Base-by-base conservation (phyloP, 345 rosid genomes). In the Theobroma cacao region DNA sequence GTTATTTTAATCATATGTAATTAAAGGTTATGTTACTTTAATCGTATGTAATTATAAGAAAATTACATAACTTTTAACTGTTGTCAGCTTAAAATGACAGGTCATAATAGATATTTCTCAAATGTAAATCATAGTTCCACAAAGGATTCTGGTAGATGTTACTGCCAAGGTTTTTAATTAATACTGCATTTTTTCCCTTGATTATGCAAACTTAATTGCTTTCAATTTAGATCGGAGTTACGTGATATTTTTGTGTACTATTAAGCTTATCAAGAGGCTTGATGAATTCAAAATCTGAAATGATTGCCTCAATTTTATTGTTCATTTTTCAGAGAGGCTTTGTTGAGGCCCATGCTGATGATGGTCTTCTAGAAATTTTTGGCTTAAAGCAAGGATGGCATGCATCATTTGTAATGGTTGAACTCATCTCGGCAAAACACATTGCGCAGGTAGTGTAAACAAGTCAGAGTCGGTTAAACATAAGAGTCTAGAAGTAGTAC, bases 371-470 rank as follows among this genome's bases (percentile, higher is more conserved):
- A 43, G 98, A 96, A 85, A 94, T 96, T 69, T 96, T 94, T 80
- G 98, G 99, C 45, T 82, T 94, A 77, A 96, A 96, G 86, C 99
- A 96, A 84, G 98, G 92, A 75, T 96, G 99, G 98, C 99, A 96
- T 87, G 98, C 99, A 61, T 96, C 98, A 3, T 93, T 97, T 58
- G 98, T 97, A 31, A 94, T 97, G 99, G 98, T 97, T 72, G 99
- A 97, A 77, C 98, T 97, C 83, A 97, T 97, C 77, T 89, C 98
- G 6, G 99, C 99, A 17, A 97, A 97, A 82, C 99, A 97, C 88
- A 91, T 94, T 80, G 96, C 97, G 18, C 99, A 96, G 97, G 98
- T 96, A 88, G 40, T 14, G 40, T 24, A 48, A 72, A 30, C 24
- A 24, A 52, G 41, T 53, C 47, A 72, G 36, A 52, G 3, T 62